These are phyloP conservation scores for Exophiala phaeomuriformis DNA, from an alignment of 2,329 filamentous ascomycete genomes.

Conservation along the genomic window DNA sequence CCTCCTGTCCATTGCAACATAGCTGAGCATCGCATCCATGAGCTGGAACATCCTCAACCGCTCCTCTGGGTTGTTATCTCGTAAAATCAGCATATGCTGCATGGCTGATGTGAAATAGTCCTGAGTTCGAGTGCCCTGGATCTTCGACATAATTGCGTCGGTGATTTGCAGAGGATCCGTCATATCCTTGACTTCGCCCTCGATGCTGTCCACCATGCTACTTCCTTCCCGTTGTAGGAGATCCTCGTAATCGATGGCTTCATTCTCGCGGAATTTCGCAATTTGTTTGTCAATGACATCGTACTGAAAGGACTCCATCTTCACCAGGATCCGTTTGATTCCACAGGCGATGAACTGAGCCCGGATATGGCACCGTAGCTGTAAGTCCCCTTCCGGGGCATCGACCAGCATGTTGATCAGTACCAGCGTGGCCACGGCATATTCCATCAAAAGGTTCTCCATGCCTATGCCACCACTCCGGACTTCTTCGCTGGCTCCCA, in stretches of 20 bases:
- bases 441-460: constrained; percentile 99
- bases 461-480: constrained; percentile 94
- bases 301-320: constrained; percentile 98
- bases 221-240: constrained; percentile 85
- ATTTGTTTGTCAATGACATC: constrained; percentile 98
- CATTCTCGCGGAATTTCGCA: constrained; percentile 84
- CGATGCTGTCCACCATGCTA: constrained; percentile 80
- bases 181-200: constrained; percentile 82
- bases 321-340: constrained; percentile 84
- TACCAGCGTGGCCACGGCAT: constrained; percentile 88
- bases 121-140: constrained; percentile 75
- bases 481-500: constrained; percentile 92
- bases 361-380: constrained; percentile 85
- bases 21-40: constrained; percentile 97
- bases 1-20: constrained; percentile 95
- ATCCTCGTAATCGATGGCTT: constrained; percentile 97
- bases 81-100: constrained; percentile 88
- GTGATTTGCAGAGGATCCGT: constrained; percentile 89
- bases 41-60: constrained; percentile 92
- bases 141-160: constrained; percentile 80
- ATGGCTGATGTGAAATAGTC: constrained; percentile 95
- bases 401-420: constrained; percentile 96
- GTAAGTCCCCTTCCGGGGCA: constrained; percentile 78
- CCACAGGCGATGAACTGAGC: constrained; percentile 95
- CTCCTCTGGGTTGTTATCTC: constrained; percentile 87